Evolutionary conservation across 768 basidiomycete genomes (phyloP).

Genomic region (Pisolithus marmoratus): DNA sequence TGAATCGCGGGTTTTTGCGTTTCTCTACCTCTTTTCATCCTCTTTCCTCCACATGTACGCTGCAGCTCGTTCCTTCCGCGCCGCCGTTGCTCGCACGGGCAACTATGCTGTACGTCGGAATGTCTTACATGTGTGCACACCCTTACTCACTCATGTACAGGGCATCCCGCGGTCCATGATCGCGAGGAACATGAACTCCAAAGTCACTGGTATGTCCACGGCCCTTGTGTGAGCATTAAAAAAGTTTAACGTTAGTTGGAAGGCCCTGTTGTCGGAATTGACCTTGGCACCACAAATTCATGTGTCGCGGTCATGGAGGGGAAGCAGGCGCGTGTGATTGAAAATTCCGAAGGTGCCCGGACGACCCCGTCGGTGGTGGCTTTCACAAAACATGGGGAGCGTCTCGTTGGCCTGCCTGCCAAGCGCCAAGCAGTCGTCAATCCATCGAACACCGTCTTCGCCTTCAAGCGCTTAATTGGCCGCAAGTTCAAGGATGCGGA

Average conservation of each 20-base stretch:
- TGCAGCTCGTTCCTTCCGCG: too few species aligned
- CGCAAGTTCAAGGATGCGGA: constrained; percentile 91
- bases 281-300: constrained; percentile 90
- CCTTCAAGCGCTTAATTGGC: constrained; percentile 94
- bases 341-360: constrained; percentile 95
- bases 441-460: constrained; percentile 87
- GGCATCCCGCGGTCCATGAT: constrained; percentile 66
- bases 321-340: constrained; percentile 89
- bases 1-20: too few species aligned
- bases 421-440: constrained; percentile 98
- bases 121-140: too few species aligned
- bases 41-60: too few species aligned
- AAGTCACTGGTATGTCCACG: too few species aligned
- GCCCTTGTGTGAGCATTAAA: too few species aligned
- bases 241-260: too few species aligned
- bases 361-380: constrained; percentile 98
- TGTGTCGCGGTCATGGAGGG: constrained; percentile 96
- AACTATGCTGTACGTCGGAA: too few species aligned
- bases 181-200: constrained; percentile 92
- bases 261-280: constrained; percentile 95
- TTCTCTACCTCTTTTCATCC: too few species aligned
- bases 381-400: constrained; percentile 97
- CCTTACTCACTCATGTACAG: constrained; percentile 29
- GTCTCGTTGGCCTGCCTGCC: constrained; percentile 91
- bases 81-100: too few species aligned